Evolutionary conservation across 768 basidiomycete species (phyloP).

Genomic region (Termitomyces sp.): DNA sequence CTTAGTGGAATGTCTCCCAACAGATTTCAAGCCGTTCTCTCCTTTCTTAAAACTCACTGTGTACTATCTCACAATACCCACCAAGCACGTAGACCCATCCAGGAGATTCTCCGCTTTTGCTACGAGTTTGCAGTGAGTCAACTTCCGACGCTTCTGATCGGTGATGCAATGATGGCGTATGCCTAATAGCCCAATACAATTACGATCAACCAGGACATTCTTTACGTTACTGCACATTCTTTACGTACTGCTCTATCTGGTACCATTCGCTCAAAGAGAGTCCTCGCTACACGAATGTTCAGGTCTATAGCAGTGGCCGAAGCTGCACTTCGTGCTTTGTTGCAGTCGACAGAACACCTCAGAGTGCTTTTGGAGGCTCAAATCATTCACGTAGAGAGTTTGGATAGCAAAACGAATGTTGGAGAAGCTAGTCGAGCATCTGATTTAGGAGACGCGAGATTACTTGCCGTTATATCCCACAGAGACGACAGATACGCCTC

Average conservation of each 20-base stretch:
- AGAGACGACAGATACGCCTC: conserved; percentile 11
- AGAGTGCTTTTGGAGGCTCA: conserved; percentile 36
- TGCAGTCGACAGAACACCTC: conserved; percentile 36
- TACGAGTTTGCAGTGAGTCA: too few species aligned
- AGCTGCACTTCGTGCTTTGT: conserved; percentile 10
- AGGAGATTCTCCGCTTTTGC: too few species aligned
- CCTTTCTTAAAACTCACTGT: too few species aligned
- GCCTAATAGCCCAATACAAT: too few species aligned
- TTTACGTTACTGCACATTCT: background rate
- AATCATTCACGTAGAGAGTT: conserved; percentile 14
- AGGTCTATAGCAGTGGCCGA: background rate
- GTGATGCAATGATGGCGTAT: too few species aligned
- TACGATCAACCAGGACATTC: background rate
- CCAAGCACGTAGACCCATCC: too few species aligned
- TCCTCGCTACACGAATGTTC: background rate
- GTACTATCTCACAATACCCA: too few species aligned
- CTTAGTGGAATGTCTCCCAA: too few species aligned
- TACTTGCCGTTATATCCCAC: conserved; percentile 49
- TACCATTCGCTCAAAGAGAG: background rate
- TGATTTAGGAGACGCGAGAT: conserved; percentile 22
- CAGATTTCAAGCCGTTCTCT: too few species aligned
- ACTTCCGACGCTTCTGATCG: too few species aligned
- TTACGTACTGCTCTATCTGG: background rate
- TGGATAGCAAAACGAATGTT: background rate
- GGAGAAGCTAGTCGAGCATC: background rate